phyloP scores from a whole-genome alignment of 768 basidiomycete genomes.

The Hericium rajendrae region DNA sequence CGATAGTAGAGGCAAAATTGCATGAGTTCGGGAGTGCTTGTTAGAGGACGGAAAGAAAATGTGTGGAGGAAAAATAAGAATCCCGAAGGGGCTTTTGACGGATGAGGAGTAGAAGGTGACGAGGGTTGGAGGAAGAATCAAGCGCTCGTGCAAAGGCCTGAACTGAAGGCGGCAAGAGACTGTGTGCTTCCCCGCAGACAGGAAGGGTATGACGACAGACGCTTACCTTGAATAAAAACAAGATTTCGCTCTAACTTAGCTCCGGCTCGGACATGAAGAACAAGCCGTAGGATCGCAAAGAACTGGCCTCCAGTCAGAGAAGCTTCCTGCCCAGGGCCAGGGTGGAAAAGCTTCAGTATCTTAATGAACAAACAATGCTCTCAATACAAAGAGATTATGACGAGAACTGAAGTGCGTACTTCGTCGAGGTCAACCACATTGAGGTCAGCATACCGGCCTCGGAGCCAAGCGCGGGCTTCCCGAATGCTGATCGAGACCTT shows the following conservation, averaged over 20 bases:
- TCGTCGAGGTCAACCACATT: constrained; percentile 44
- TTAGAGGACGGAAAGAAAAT: too few relatives aligned
- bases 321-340: constrained; percentile 42
- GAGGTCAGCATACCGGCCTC: constrained; percentile 56
- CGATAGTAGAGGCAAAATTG: too few relatives aligned
- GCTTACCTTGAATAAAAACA: constrained; percentile 69
- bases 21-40: too few relatives aligned
- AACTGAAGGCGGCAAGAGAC: too few relatives aligned
- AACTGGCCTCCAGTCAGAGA: constrained; percentile 60
- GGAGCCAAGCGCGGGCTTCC: constrained; percentile 67
- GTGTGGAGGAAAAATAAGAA: too few relatives aligned
- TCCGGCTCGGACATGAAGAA: constrained; percentile 50
- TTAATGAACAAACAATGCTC: constrained; percentile 17
- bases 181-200: too few relatives aligned
- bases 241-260: constrained; percentile 53
- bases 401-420: constrained; percentile 28
- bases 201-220: background rate
- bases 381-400: background rate
- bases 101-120: too few relatives aligned
- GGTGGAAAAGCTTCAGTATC: constrained; percentile 60
- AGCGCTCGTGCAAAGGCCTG: too few relatives aligned
- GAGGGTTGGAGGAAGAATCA: too few relatives aligned
- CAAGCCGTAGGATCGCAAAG: constrained; percentile 63
- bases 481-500: constrained; percentile 43
- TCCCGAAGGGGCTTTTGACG: too few relatives aligned